phyloP scores from a whole-genome alignment of 768 basidiomycete genomes.

The Pholiota conissans region DNA sequence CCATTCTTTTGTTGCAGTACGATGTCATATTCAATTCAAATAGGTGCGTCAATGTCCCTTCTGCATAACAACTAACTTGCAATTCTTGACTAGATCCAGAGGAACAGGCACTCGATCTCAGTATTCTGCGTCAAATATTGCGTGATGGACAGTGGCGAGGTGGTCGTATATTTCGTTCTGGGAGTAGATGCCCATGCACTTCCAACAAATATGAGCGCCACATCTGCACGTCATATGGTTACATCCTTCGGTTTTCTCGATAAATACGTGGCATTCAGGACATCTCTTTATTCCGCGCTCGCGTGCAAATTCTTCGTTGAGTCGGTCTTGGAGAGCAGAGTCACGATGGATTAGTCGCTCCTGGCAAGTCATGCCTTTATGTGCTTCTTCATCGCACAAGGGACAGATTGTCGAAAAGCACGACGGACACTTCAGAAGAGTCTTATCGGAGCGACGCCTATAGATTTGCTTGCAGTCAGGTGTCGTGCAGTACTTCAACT shows the following conservation, averaged over 20 bases:
- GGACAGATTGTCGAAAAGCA: constrained; percentile 51
- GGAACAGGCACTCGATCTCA: too few relatives aligned
- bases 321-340: constrained; percentile 39
- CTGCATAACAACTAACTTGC: too few relatives aligned
- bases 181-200: constrained; percentile 45
- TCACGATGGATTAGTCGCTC: constrained; percentile 33
- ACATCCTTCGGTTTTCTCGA: constrained; percentile 54
- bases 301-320: constrained; percentile 40
- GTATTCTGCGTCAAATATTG: too few relatives aligned
- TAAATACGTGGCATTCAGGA: constrained; percentile 42
- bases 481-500: constrained; percentile 68
- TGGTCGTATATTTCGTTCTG: constrained; percentile 21
- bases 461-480: constrained; percentile 75
- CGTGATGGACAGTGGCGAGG: too few relatives aligned
- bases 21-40: too few relatives aligned
- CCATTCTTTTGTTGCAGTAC: too few relatives aligned
- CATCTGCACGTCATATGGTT: constrained; percentile 56
- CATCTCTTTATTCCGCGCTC: constrained; percentile 46
- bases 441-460: constrained; percentile 26
- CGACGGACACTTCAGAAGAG: constrained; percentile 47
- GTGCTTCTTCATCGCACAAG: constrained; percentile 46
- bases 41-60: too few relatives aligned
- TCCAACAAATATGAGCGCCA: constrained; percentile 56
- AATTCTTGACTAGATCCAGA: too few relatives aligned
- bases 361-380: constrained; percentile 52